These are phyloP conservation scores for Colletotrichum siamense DNA, from an alignment of 2,329 filamentous ascomycete species.

Conservation along the genomic window DNA sequence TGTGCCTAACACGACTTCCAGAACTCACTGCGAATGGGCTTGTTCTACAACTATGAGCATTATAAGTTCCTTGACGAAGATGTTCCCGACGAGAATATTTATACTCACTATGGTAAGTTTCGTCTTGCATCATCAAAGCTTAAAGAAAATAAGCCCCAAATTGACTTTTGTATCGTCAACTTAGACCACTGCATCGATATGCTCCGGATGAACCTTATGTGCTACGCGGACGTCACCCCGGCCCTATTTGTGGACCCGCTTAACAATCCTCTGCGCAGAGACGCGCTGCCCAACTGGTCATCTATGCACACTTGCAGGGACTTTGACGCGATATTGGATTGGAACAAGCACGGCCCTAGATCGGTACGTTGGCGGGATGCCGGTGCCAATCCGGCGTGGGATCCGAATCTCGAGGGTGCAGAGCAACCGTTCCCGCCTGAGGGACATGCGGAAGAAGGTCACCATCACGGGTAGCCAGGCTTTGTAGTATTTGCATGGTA, in stretches of 20 bases:
- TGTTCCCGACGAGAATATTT: conserved; percentile 7
- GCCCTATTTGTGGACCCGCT: conserved; percentile 14
- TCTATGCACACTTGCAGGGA: conserved; percentile 16
- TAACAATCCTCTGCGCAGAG: neutral
- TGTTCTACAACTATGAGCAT: conserved; percentile 1
- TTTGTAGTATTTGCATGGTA: neutral
- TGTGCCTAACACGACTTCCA: neutral
- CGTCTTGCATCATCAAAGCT: fast-evolving
- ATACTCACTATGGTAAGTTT: conserved; percentile 2
- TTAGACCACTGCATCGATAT: conserved; percentile 16
- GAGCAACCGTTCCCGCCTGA: conserved; percentile 7
- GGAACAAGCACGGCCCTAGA: conserved; percentile 11
- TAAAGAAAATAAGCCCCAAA: neutral
- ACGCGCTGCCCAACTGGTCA: conserved; percentile 13
- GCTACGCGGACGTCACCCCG: conserved; percentile 9
- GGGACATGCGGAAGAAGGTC: neutral
- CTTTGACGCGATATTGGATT: conserved; percentile 13
- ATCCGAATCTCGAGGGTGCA: neutral
- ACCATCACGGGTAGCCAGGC: neutral
- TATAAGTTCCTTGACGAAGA: conserved; percentile 9
- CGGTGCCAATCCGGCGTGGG: conserved; percentile 9
- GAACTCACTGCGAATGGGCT: conserved; percentile 9
- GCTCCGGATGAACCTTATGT: conserved; percentile 10
- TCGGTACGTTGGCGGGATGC: conserved; percentile 17
- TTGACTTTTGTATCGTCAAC: neutral